phyloP scores from a whole-genome alignment of 768 basidiomycete genomes.

The Xerocomellus intermedius region DNA sequence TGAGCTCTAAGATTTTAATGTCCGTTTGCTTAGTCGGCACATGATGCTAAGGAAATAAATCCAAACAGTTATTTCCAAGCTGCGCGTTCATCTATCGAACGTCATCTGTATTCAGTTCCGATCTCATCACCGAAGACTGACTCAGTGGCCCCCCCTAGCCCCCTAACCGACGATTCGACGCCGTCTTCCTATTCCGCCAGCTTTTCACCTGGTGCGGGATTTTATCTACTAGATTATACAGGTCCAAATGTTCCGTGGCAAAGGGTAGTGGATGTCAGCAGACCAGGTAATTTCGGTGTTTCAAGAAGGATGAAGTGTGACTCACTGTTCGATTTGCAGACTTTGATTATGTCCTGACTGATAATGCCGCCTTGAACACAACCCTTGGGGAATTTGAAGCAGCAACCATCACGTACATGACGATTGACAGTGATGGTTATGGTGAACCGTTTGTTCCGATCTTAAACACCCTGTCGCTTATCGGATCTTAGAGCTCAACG shows the following conservation, averaged over 20 bases:
- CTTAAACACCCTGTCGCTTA: slow-evolving; percentile 18
- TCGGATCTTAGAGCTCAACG: slow-evolving; percentile 69
- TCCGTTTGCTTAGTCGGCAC: slow-evolving; percentile 22
- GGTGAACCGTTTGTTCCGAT: slow-evolving; percentile 43
- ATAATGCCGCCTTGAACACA: slow-evolving; percentile 65
- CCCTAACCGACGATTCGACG: slow-evolving; percentile 51
- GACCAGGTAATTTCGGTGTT: slow-evolving; percentile 37
- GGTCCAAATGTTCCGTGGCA: slow-evolving; percentile 91
- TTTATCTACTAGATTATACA: slow-evolving; percentile 74
- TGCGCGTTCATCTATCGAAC: slow-evolving; percentile 78
- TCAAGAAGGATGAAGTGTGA: neutral
- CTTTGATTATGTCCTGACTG: slow-evolving; percentile 63
- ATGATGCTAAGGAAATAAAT: slow-evolving; percentile 22
- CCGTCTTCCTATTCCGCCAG: slow-evolving; percentile 60
- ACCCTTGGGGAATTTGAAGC: slow-evolving; percentile 68
- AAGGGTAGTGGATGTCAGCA: slow-evolving; percentile 60
- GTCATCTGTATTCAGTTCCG: slow-evolving; percentile 78
- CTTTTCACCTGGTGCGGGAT: slow-evolving; percentile 86
- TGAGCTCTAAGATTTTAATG: slow-evolving; percentile 44
- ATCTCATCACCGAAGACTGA: slow-evolving; percentile 53
- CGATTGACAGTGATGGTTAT: slow-evolving; percentile 77
- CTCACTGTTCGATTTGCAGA: slow-evolving; percentile 35
- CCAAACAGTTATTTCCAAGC: slow-evolving; percentile 81
- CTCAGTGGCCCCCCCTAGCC: slow-evolving; percentile 36
- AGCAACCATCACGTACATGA: slow-evolving; percentile 66